Conservation (phyloP, 2,329 filamentous ascomycete species). For the Nigrospora sphaerica region DNA sequence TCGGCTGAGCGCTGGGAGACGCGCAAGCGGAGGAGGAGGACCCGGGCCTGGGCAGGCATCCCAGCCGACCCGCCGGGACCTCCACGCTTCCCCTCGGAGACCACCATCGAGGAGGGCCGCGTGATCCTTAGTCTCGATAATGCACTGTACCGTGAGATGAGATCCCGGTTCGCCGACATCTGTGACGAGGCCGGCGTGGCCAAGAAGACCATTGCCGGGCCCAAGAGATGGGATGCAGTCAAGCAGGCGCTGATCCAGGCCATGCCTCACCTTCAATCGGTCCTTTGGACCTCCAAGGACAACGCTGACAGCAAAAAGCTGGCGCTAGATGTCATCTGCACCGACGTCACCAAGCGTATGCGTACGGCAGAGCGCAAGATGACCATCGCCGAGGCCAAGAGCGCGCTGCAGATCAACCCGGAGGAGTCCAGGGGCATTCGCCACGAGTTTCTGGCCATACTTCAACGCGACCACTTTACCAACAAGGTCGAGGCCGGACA, state of each 20-base stretch:
- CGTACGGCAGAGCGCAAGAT: constrained; percentile 58
- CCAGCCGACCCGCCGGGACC: constrained; percentile 61
- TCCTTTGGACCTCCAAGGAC: constrained; percentile 52
- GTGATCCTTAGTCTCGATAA: constrained; percentile 59
- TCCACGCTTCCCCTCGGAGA: constrained; percentile 74
- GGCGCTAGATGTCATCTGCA: constrained; percentile 72
- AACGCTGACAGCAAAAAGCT: constrained; percentile 56
- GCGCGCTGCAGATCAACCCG: constrained; percentile 39
- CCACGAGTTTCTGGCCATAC: constrained; percentile 56
- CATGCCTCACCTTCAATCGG: constrained; percentile 53
- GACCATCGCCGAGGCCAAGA: constrained; percentile 69
- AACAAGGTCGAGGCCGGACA: constrained; percentile 67
- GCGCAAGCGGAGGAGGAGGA: constrained; percentile 61
- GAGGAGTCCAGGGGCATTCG: constrained; percentile 51
- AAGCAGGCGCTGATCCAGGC: constrained; percentile 62
- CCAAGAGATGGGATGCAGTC: constrained; percentile 64
- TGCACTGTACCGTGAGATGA: constrained; percentile 54
- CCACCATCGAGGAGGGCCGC: constrained; percentile 73
- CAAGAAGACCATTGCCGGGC: constrained; percentile 70
- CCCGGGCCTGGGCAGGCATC: constrained; percentile 59
- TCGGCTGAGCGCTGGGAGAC: constrained; percentile 55
- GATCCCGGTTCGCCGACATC: constrained; percentile 62
- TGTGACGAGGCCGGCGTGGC: constrained; percentile 60
- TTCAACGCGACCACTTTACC: constrained; percentile 60
- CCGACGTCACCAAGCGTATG: constrained; percentile 75